These are phyloP conservation scores for Epithemia pelagica DNA, from an alignment of 108 stramenopile genomes.

Conservation along the genomic window DNA sequence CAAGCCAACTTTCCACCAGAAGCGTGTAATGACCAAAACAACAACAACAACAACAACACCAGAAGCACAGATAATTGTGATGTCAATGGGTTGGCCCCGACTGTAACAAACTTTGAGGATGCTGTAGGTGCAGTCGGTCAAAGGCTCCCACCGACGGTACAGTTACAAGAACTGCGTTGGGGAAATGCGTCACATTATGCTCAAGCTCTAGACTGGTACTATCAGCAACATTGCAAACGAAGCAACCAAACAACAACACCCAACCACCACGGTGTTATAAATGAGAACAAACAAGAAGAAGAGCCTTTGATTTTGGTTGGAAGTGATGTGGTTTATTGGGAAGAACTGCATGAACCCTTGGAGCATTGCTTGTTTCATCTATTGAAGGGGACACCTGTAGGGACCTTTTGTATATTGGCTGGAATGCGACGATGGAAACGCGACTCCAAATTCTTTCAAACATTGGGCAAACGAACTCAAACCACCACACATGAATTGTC, in stretches of 20 bases:
- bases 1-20: no score
- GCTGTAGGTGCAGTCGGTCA: no score
- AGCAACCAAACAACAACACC: no score
- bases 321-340: constrained; percentile 14
- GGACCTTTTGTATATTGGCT: constrained; percentile 6
- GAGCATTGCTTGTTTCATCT: constrained; percentile 1
- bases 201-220: constrained; percentile 3
- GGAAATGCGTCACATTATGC: constrained; percentile 3
- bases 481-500: constrained; percentile 8
- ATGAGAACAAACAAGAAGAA: neutral
- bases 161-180: constrained; percentile 8
- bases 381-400: neutral
- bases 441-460: constrained; percentile 9
- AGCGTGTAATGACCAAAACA: no score
- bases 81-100: no score
- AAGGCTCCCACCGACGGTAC: no score
- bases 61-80: no score
- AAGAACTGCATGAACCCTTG: constrained; percentile 14
- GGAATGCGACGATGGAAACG: constrained; percentile 19
- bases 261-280: no score
- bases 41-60: no score
- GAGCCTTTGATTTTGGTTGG: constrained; percentile 5
- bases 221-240: neutral
- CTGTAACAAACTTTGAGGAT: no score
- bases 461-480: constrained; percentile 3